Conservation (phyloP, 1,139 yeast species). For the Geotrichum australiense region DNA sequence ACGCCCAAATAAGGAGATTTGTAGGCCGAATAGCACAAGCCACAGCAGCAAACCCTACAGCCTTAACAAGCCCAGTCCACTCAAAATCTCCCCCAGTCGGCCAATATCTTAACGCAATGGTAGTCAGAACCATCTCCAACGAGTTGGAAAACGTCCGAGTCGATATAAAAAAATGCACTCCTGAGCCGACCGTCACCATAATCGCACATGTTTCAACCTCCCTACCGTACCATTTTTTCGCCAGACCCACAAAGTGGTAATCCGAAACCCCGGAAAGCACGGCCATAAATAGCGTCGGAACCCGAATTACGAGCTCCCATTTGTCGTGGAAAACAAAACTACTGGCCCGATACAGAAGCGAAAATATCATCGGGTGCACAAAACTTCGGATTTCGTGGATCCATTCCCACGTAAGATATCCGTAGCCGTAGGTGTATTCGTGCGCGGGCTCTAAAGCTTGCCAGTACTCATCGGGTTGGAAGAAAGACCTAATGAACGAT, state of each 20-base stretch:
- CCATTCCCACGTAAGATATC: constrained; percentile 97
- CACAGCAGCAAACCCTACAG: constrained; percentile 27
- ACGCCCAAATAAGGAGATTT: constrained; percentile 66
- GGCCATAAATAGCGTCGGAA: constrained; percentile 67
- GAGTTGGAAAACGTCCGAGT: constrained; percentile 85
- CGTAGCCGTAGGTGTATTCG: constrained; percentile 62
- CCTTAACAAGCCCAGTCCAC: no score
- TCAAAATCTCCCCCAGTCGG: constrained; percentile 42
- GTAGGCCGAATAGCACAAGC: constrained; percentile 67
- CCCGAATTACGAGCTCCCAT: constrained; percentile 26
- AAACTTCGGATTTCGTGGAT: constrained; percentile 62
- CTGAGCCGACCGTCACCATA: constrained; percentile 53
- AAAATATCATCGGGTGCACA: constrained; percentile 69
- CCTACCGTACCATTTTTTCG: constrained; percentile 27
- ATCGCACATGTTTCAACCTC: constrained; percentile 43
- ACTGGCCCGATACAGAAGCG: constrained; percentile 34
- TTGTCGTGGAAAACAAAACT: constrained; percentile 34
- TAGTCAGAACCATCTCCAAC: constrained; percentile 67
- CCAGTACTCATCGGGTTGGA: constrained; percentile 95
- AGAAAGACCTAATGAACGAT: constrained; percentile 59
- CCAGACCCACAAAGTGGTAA: constrained; percentile 47
- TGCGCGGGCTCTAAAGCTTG: constrained; percentile 95
- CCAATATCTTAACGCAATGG: constrained; percentile 69
- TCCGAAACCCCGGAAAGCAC: constrained; percentile 70
- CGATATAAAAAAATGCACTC: constrained; percentile 75